These are phyloP conservation scores for Diospyros kaki DNA, from an alignment of 148 eudicot genomes.

Conservation along the genomic window DNA sequence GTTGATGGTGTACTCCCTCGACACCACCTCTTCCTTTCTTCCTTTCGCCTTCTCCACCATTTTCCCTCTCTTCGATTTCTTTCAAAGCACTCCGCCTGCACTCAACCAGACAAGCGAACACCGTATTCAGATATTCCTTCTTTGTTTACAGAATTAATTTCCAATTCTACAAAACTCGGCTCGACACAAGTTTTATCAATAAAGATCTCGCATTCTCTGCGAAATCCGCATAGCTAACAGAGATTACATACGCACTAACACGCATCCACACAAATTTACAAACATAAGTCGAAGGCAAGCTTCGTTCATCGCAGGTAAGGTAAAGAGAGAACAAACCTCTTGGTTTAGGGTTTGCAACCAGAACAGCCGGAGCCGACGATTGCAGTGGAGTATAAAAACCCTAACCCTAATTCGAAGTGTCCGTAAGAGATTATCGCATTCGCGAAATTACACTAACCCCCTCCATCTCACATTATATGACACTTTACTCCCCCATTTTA, in stretches of 20 bases:
- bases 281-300: no score
- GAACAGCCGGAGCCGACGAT: no score
- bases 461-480: no score
- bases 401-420: no score
- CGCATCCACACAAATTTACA: no score
- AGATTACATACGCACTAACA: neutral
- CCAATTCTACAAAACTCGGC: neutral
- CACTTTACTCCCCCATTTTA: no score
- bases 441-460: no score
- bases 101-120: neutral
- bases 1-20: constrained; percentile 51
- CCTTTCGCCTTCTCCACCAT: constrained; percentile 46
- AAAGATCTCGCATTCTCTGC: neutral
- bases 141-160: neutral
- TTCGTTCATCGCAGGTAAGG: no score
- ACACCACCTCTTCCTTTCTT: constrained; percentile 50
- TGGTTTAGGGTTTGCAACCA: no score
- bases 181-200: neutral
- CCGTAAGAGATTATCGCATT: no score
- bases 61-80: constrained; percentile 20
- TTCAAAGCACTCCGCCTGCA: constrained; percentile 13
- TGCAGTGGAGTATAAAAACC: no score
- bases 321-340: no score
- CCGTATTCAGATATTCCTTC: neutral
- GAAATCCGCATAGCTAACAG: neutral